These are phyloP conservation scores for Ogataea methanolica DNA, from an alignment of 805 yeast species.

Conservation along the genomic window DNA sequence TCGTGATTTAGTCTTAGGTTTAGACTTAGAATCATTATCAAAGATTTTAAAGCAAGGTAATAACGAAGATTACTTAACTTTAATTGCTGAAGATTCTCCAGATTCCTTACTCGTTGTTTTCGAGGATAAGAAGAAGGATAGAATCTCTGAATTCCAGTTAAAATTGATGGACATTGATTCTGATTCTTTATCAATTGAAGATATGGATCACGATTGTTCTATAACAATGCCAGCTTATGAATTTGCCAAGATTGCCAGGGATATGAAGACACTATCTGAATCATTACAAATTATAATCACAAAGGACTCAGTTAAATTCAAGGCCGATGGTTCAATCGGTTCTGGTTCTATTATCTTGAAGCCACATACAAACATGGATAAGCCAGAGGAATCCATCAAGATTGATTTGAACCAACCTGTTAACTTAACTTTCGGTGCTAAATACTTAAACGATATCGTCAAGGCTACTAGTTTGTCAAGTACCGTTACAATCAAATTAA, in stretches of 20 bases:
- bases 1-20: conserved; percentile 84
- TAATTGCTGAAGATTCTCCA: conserved; percentile 76
- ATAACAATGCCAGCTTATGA: conserved; percentile 85
- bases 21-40: conserved; percentile 81
- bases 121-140: conserved; percentile 87
- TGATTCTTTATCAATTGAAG: conserved; percentile 90
- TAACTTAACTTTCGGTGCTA: conserved; percentile 83
- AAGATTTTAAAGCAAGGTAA: conserved; percentile 90
- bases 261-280: conserved; percentile 81
- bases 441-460: conserved; percentile 85
- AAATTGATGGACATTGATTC: conserved; percentile 96
- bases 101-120: conserved; percentile 76
- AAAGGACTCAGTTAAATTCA: conserved; percentile 87
- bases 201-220: conserved; percentile 83
- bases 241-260: conserved; percentile 85
- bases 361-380: conserved; percentile 77
- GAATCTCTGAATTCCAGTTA: conserved; percentile 86
- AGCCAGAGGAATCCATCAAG: conserved; percentile 67
- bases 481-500: conserved; percentile 77
- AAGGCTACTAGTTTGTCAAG: conserved; percentile 80
- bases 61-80: conserved; percentile 80
- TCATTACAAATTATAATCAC: conserved; percentile 81
- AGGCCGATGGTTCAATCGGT: conserved; percentile 89
- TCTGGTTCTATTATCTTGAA: conserved; percentile 81
- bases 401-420: conserved; percentile 85